Base-by-base conservation (phyloP, 1,284 basidiomycete genomes). In the Bondarzewia mesenterica region DNA sequence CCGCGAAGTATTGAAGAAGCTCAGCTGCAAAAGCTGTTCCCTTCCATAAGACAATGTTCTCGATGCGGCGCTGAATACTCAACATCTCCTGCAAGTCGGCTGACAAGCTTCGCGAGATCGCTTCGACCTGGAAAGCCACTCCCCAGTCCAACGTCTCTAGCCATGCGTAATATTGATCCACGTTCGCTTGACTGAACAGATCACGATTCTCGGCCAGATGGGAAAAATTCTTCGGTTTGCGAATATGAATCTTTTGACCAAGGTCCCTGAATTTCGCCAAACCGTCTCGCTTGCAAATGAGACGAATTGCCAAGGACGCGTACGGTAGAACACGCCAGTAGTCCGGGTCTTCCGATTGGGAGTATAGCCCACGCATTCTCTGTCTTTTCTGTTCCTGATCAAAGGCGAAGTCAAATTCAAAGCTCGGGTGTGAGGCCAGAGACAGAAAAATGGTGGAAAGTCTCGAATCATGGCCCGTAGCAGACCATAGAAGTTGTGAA, bases 121-220 rank as follows among this genome's bases (percentile, higher is more conserved):
- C 63, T 52, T 75, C 70, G 16, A 78, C 57, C 54, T 80, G 77
- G 54, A 77, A 79, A 6, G 75, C 67, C 26, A 78, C 63, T 45
- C 54, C 55, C 70, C 73, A 77, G 21, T 67, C 57, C 3, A 78
- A 55, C 25, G 39, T 48, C 18, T 53, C 54, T 41, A 74, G 56
- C 59, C 67, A 67, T 2, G 12, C 22, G 15, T 63, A 46, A 23
- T 74, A 59, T 21, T 59, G 45, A 2, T 60, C 38, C 14, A 53
- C 29, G 1, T 12, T 53, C 14, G n/a, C n/a, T 35, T 49, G 18
- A 5, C 73, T 71, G 54, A 77, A 79, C n/a, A 43, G 5, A n/a
- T 22, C 21, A 16, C 15, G 25, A 6, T 43, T 18, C 15, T 14
- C 26, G 2, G 20, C 27, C 12, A 16, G 14, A 20, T 14, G 16